phyloP scores from a whole-genome alignment of 305 asterid genomes.

The Salvia sclarea region DNA sequence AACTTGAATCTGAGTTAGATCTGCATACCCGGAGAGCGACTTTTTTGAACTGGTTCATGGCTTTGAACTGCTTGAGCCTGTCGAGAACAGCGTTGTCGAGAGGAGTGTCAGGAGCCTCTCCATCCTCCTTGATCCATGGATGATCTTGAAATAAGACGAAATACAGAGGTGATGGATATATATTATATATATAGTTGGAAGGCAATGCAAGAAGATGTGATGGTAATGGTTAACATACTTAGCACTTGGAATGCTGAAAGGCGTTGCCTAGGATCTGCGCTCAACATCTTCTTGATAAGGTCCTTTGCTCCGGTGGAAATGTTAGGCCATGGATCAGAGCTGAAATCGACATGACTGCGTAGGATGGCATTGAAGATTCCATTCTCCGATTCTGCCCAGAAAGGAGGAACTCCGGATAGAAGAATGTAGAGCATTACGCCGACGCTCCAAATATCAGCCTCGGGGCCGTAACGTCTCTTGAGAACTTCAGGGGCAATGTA shows the following conservation, averaged over 20 bases:
- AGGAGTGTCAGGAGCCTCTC: slow-evolving; percentile 93
- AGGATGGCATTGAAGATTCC: slow-evolving; percentile 83
- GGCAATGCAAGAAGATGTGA: no score
- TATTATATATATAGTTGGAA: no score
- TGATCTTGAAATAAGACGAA: slow-evolving; percentile 49
- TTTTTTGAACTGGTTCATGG: slow-evolving; percentile 94
- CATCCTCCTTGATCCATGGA: slow-evolving; percentile 97
- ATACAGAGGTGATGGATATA: not conserved
- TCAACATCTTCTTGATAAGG: slow-evolving; percentile 73
- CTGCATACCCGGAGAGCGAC: slow-evolving; percentile 71
- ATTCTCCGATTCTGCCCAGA: slow-evolving; percentile 88
- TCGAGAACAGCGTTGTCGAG: slow-evolving; percentile 82
- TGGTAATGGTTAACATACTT: slow-evolving; percentile 37
- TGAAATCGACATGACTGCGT: slow-evolving; percentile 67
- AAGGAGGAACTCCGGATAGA: slow-evolving; percentile 91
- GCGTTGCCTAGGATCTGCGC: slow-evolving; percentile 73
- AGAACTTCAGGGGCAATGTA: slow-evolving; percentile 86
- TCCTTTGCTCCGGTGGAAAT: slow-evolving; percentile 80
- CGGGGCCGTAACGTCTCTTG: slow-evolving; percentile 83
- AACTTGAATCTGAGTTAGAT: not conserved
- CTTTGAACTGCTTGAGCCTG: slow-evolving; percentile 86
- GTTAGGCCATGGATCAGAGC: slow-evolving; percentile 85
- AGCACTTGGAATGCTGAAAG: slow-evolving; percentile 76
- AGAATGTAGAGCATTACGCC: slow-evolving; percentile 88
- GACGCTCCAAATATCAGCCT: slow-evolving; percentile 84